Percentiles rank a stretch among this genome's conserved stretches.
Evolutionary conservation across 2,329 filamentous ascomycete genomes (phyloP).

Genomic region (Trichoderma simmonsii): DNA sequence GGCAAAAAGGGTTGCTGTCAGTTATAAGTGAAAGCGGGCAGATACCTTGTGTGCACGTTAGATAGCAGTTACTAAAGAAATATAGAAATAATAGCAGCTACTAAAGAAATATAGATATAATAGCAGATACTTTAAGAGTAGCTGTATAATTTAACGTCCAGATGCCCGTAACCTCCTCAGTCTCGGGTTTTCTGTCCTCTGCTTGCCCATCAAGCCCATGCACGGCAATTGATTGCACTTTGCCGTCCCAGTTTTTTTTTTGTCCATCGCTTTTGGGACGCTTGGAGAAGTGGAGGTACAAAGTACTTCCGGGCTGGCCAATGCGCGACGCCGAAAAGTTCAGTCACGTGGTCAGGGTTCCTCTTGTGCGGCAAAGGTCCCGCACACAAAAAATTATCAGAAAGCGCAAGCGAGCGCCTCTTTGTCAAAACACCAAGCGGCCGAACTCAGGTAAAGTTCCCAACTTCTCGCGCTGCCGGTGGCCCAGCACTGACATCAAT

Average conservation of each 20-base stretch:
- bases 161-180: too few relatives aligned
- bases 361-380: conserved; percentile 26
- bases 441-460: conserved; percentile 38
- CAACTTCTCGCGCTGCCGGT: conserved; percentile 26
- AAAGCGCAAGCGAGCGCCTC: conserved; percentile 29
- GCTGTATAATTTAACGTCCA: too few relatives aligned
- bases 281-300: background rate
- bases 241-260: background rate
- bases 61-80: too few relatives aligned
- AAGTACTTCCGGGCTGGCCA: background rate
- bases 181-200: too few relatives aligned
- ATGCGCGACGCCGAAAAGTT: background rate
- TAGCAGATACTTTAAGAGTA: too few relatives aligned
- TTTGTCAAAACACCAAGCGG: conserved; percentile 41
- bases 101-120: too few relatives aligned
- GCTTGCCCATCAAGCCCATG: background rate
- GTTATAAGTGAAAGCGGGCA: background rate
- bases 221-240: background rate
- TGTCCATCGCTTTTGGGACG: background rate
- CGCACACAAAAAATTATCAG: conserved; percentile 41
- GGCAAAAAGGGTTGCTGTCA: background rate
- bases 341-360: conserved; percentile 39
- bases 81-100: too few relatives aligned
- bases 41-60: background rate
- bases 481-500: conserved; percentile 31